phyloP scores from a whole-genome alignment of 306 rosid genomes.

The Malus domestica region DNA sequence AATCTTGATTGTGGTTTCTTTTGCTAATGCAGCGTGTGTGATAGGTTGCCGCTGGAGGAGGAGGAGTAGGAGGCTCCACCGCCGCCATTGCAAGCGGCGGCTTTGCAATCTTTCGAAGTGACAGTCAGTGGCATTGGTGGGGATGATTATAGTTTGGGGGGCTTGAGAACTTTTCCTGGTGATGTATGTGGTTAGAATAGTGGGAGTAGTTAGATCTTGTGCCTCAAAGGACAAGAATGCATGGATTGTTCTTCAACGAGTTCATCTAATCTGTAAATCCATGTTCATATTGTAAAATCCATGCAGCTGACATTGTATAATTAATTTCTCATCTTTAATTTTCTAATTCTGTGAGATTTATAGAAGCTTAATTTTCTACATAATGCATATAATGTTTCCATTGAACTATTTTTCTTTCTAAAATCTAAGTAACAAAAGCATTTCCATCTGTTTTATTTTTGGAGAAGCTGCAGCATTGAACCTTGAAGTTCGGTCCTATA shows the following conservation, averaged over 20 bases:
- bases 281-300: not conserved
- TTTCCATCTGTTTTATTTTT: too few species aligned
- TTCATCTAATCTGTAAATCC: too few species aligned
- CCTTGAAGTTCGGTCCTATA: too few species aligned
- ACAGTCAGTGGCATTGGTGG: conserved; percentile 2
- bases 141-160: conserved; percentile 16
- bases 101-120: conserved; percentile 16
- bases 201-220: not conserved
- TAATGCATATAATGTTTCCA: too few species aligned
- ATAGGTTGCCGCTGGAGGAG: conserved; percentile 32
- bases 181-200: conserved; percentile 23
- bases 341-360: not conserved
- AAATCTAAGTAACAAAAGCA: too few species aligned
- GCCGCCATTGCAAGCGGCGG: not conserved
- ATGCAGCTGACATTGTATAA: not conserved
- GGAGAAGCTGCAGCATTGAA: too few species aligned
- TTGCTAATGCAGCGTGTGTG: conserved; percentile 32
- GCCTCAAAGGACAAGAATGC: not conserved
- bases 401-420: too few species aligned
- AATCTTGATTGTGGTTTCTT: conserved; percentile 33
- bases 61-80: not conserved
- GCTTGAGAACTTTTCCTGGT: not conserved
- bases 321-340: not conserved
- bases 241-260: too few species aligned
- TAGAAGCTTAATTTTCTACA: too few species aligned